These are phyloP conservation scores for Chlorella variabilis DNA, from an alignment of 163 green algal genomes.

Conservation along the genomic window DNA sequence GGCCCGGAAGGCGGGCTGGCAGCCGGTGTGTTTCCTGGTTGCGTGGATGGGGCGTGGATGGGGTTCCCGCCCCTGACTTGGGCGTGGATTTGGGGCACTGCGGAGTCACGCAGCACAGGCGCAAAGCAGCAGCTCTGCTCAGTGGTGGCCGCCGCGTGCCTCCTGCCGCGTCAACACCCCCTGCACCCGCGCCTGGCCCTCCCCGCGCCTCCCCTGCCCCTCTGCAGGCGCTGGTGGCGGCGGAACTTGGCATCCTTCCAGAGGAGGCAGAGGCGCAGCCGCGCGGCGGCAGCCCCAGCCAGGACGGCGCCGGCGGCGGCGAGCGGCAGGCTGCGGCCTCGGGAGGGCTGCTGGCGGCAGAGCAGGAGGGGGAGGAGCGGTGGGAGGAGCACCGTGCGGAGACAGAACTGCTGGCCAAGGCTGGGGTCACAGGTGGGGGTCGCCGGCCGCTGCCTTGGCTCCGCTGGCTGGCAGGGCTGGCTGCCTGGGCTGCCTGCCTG, in stretches of 20 bases:
- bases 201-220: not conserved
- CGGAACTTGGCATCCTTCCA: not conserved
- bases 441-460: too few species aligned
- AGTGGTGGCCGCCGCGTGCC: not conserved
- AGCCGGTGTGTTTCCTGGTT: too few species aligned
- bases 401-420: not conserved
- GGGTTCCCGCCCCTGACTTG: too few species aligned
- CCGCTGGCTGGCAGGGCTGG: too few species aligned
- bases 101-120: too few species aligned
- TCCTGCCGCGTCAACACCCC: too few species aligned
- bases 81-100: too few species aligned
- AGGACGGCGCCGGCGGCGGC: not conserved
- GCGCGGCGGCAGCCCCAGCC: not conserved
- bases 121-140: too few species aligned
- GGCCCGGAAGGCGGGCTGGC: not conserved
- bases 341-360: not conserved
- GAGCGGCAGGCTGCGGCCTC: not conserved
- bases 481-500: not conserved
- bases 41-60: not conserved
- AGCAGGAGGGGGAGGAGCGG: not conserved
- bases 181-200: too few species aligned
- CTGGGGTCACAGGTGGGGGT: not conserved
- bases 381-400: not conserved
- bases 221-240: conserved; percentile 12
- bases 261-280: not conserved